Percentiles rank a stretch among this genome's conserved stretches.
Conservation (phyloP, 768 basidiomycete genomes). For the Tricholoma terreum region DNA sequence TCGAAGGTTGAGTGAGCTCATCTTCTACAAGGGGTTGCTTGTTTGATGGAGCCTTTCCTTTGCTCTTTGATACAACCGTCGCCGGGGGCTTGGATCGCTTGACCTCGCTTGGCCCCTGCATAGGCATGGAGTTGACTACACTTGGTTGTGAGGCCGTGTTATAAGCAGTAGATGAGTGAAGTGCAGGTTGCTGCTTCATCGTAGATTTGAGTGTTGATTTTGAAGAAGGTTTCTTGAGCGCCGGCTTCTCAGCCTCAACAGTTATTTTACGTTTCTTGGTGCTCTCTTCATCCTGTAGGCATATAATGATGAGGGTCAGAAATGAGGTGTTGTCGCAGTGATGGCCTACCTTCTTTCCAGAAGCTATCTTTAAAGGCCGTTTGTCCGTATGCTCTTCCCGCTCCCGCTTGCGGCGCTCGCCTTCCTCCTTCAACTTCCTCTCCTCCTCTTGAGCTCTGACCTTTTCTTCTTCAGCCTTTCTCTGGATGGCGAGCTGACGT, state of each 20-base stretch:
- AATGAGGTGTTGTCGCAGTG: neutral
- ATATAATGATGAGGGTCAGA: neutral
- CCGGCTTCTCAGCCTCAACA: conserved; percentile 50
- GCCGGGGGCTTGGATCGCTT: conserved; percentile 30
- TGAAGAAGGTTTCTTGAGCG: conserved; percentile 52
- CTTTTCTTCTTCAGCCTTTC: conserved; percentile 80
- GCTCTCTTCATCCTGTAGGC: conserved; percentile 59
- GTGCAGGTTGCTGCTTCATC: conserved; percentile 36
- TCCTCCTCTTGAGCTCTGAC: conserved; percentile 62
- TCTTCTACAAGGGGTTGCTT: conserved; percentile 40
- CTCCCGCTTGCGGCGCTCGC: conserved; percentile 77
- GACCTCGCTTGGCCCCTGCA: conserved; percentile 33
- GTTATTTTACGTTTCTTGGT: conserved; percentile 68
- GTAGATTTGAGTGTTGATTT: conserved; percentile 51
- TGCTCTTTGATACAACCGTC: conserved; percentile 37
- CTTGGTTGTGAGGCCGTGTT: conserved; percentile 35
- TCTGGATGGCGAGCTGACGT: conserved; percentile 64
- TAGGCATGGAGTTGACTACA: conserved; percentile 20
- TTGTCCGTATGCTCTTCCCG: conserved; percentile 76
- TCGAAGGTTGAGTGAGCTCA: conserved; percentile 57
- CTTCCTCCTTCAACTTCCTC: conserved; percentile 67
- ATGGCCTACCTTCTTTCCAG: conserved; percentile 52
- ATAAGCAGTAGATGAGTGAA: conserved; percentile 36
- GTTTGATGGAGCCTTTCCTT: conserved; percentile 42
- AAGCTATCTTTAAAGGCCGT: conserved; percentile 48